Evolutionary conservation across 768 basidiomycete species (phyloP), one percentile per base, ranked within the genome.

Genomic region (Cystobasidium ongulense): DNA sequence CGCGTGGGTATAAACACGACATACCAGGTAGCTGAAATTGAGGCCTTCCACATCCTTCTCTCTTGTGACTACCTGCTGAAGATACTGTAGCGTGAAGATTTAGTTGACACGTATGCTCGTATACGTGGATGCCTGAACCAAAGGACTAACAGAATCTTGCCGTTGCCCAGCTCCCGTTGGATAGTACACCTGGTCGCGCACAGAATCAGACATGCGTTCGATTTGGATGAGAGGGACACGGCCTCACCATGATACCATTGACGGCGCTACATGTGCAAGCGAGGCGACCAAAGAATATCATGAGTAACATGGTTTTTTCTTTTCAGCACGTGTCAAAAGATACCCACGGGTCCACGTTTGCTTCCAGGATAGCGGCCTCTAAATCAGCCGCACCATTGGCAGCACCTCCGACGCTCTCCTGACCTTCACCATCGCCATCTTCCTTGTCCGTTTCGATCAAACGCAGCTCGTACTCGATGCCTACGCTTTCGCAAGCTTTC

Each of bases 1-100:
- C 95, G 93, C 95, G 96, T 84, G 95, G 92, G 81, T 94, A 93
- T 95, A 83, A 81, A 94, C 95, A 79, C 89, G 90, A 79, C 92
- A 90, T 80, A 96, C 98, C 80, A 84, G 73, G 80, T 82, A 81
- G 74, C 94, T 94, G 84, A 91, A 91, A 82, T 99, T 88, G 65
- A 99, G 85, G 1, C 96, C 65, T 82, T 99, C 96, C 74, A 99
- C 96, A 77, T 99, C 96, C 82, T 99, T 99, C 76, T 89, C 85
- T 1, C 96, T 93, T 0, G 92, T 93, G 7, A 99, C 93, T 71
- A 97, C 87, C 84, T 97, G 95, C 81, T 99, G 96, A 70, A 99
- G 84, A 81, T 99, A 99, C 80, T 95, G 92, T n/a, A n/a, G n/a
- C n/a, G n/a, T n/a, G n/a, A n/a, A n/a, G n/a, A n/a, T n/a, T n/a